Conservation (phyloP, 208 protist genomes). For the Trypanosoma scelopori region DNA sequence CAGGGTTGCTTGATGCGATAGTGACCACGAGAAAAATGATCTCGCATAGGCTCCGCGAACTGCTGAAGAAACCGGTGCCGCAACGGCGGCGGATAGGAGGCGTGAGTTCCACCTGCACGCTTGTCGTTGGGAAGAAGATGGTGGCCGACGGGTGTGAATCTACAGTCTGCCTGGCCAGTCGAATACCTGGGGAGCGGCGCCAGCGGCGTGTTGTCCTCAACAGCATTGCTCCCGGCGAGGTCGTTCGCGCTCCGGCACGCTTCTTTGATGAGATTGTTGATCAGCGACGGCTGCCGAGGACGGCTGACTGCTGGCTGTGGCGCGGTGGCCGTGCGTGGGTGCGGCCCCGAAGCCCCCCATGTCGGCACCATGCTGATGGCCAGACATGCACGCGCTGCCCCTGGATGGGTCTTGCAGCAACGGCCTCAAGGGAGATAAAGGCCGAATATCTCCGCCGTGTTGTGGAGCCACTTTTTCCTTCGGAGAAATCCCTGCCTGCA, state of each 20-base stretch:
- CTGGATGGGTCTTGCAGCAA: slow-evolving; percentile 53
- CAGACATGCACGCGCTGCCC: slow-evolving; percentile 55
- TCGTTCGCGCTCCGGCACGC: slow-evolving; percentile 20
- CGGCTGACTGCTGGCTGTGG: slow-evolving; percentile 32
- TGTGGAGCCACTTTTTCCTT: slow-evolving; percentile 7
- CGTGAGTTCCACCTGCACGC: slow-evolving; percentile 2
- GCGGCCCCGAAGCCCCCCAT: slow-evolving; percentile 32
- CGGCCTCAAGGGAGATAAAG: slow-evolving; percentile 41
- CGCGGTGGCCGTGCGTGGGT: slow-evolving; percentile 6
- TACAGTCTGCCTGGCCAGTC: slow-evolving; percentile 23
- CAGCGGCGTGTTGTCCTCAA: slow-evolving; percentile 29
- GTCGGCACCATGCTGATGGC: slow-evolving; percentile 26
- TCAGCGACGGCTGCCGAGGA: slow-evolving; percentile 13
- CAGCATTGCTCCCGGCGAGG: slow-evolving; percentile 28
- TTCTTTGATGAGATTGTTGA: slow-evolving; percentile 26
- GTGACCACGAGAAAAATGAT: slow-evolving; percentile 18
- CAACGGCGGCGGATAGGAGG: background rate
- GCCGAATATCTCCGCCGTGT: slow-evolving; percentile 26
- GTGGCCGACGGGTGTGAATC: slow-evolving; percentile 40
- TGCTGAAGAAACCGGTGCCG: slow-evolving; percentile 2
- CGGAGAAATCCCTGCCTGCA: background rate
- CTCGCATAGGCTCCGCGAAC: slow-evolving; percentile 10
- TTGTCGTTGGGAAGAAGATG: slow-evolving; percentile 48
- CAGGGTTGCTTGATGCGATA: background rate
- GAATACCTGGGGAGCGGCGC: background rate